Evolutionary conservation across 441 rosid genomes (phyloP), one percentile per base, ranked within the genome.

Genomic region (Dalechampia spathulata): DNA sequence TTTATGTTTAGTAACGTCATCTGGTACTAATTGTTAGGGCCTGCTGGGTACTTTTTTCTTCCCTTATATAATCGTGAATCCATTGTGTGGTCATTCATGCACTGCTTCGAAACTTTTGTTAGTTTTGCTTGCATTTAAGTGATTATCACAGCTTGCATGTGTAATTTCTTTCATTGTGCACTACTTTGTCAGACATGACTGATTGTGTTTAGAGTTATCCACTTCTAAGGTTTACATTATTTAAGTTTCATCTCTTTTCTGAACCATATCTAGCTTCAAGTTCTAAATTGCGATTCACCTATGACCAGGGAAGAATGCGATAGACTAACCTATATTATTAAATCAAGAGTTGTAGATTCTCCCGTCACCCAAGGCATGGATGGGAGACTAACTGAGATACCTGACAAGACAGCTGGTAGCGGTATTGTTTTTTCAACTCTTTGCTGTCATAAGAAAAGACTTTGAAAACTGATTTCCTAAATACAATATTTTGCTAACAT

Each of bases 241-340:
- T 44, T 47, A 16, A 53, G 30, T 48, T 34, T 25, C 43, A 36
- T 26, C 46, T 51, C 38, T 25, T 27, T 38, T 27, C 0, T 32
- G 43, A 25, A 44, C 53, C 58, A 32, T 63, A 55, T 8, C 64
- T 19, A 53, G 34, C 34, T 42, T 58, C 61, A 14, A 36, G 49
- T 45, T 61, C 53, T 60, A 34, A 65, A 55, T 66, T 64, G 44
- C 23, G 69, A 61, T 43, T 63, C 42, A 45, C 65, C 51, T 66
- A 64, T 70, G 70, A 60, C 68, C 84, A 93, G 97, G 91, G 92
- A 89, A 68, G 99, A 93, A 72, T 78, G 77, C 26, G 79, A 85
- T 58, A 83, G 77, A 72, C 68, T 93, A 50, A 83, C 69, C 37
- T 59, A 63, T 63, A 75, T 93, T 64, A 76, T 93, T 62, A 85